phyloP scores from a whole-genome alignment of 2,329 filamentous ascomycete genomes.

The Ceratocystis cubensis region DNA sequence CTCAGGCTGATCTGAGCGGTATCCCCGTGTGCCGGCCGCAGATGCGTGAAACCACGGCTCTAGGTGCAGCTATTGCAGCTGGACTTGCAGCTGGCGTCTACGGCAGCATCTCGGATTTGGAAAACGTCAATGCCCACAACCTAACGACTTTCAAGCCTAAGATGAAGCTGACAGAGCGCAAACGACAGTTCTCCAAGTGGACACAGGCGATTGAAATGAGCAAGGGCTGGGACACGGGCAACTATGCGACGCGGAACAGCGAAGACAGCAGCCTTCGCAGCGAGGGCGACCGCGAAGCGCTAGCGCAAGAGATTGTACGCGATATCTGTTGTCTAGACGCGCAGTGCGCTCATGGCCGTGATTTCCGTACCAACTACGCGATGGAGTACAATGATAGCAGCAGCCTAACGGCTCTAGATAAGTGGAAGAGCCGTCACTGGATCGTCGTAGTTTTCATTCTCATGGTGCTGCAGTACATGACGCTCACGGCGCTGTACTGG shows the following conservation, averaged over 20 bases:
- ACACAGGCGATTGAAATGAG: slow-evolving; percentile 48
- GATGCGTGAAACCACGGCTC: slow-evolving; percentile 82
- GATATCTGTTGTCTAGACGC: slow-evolving; percentile 13
- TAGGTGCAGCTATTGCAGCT: slow-evolving; percentile 79
- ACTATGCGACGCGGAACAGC: slow-evolving; percentile 1
- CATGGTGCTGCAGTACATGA: slow-evolving; percentile 11
- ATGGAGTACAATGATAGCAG: background rate
- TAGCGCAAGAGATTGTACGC: slow-evolving; percentile 7
- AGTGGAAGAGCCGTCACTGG: slow-evolving; percentile 12
- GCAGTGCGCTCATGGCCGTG: slow-evolving; percentile 9
- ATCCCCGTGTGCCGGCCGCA: slow-evolving; percentile 73
- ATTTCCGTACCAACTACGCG: background rate
- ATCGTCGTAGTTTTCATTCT: slow-evolving; percentile 6
- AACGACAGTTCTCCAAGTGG: slow-evolving; percentile 39
- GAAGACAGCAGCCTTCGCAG: background rate
- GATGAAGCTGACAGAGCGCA: slow-evolving; percentile 36
- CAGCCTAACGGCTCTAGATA: slow-evolving; percentile 1
- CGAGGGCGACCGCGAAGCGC: background rate
- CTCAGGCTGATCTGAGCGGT: slow-evolving; percentile 71
- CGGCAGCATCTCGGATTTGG: slow-evolving; percentile 61
- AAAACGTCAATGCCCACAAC: slow-evolving; percentile 57
- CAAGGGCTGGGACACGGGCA: slow-evolving; percentile 34
- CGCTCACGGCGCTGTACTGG: slow-evolving; percentile 9
- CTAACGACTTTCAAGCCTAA: slow-evolving; percentile 58
- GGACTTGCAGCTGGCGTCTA: slow-evolving; percentile 74